Conservation (phyloP, 345 rosid genomes). For the Salix brachista region DNA sequence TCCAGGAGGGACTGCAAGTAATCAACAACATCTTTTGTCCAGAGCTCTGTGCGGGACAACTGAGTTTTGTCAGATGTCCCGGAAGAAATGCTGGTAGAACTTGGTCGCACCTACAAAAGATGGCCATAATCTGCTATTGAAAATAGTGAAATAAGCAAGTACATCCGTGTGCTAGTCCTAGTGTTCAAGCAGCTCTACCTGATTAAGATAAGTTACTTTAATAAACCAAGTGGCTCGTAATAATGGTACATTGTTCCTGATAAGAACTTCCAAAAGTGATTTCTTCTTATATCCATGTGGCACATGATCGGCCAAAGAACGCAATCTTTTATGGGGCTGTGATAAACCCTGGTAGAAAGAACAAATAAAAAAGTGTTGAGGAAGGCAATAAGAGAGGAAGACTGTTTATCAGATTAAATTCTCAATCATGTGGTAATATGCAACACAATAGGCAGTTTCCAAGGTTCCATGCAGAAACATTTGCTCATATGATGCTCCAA, state of each 20-base stretch:
- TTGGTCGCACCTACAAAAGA: conserved; percentile 67
- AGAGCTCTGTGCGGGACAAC: conserved; percentile 63
- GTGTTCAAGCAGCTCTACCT: conserved; percentile 41
- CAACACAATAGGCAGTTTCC: background rate
- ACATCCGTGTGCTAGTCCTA: background rate
- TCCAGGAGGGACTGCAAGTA: conserved; percentile 81
- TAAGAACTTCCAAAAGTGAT: conserved; percentile 81
- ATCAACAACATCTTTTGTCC: conserved; percentile 96
- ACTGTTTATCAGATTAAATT: background rate
- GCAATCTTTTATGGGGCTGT: conserved; percentile 78
- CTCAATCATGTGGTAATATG: background rate
- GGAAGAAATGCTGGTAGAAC: conserved; percentile 57
- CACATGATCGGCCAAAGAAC: conserved; percentile 85
- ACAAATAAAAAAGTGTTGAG: background rate
- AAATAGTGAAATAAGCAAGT: background rate
- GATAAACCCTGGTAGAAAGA: conserved; percentile 43
- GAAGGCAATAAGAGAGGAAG: background rate
- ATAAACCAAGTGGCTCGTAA: conserved; percentile 96
- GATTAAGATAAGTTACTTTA: conserved; percentile 94
- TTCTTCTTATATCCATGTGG: conserved; percentile 76
- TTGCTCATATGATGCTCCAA: background rate
- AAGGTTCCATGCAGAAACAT: background rate
- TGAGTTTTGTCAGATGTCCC: conserved; percentile 41
- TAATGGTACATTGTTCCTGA: conserved; percentile 90
- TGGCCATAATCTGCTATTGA: background rate